Evolutionary conservation across 495 filamentous ascomycete species (phyloP).

Genomic region (Trichoderma parareesei): DNA sequence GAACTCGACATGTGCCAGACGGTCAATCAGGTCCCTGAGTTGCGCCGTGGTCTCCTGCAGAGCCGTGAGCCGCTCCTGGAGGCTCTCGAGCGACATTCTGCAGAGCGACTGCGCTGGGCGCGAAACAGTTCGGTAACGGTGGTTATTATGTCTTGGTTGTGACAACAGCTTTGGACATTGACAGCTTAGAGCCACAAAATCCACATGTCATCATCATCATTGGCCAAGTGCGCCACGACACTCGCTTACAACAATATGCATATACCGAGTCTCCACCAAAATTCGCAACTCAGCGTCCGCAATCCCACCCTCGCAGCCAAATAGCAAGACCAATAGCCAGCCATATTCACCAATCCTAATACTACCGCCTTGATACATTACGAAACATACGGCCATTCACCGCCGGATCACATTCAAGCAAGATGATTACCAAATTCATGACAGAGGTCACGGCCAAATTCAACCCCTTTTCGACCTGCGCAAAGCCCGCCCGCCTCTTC

Average conservation of each 20-base stretch:
- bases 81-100: constrained; percentile 47
- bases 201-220: constrained; percentile 5
- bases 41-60: constrained; percentile 61
- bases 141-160: background rate
- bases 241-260: background rate
- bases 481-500: constrained; percentile 77
- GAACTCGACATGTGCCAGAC: constrained; percentile 61
- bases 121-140: background rate
- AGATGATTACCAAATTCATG: constrained; percentile 85
- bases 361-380: too few species aligned
- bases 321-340: background rate
- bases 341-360: too few species aligned
- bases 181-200: constrained; percentile 5
- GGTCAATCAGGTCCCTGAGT: constrained; percentile 64
- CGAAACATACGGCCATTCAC: background rate
- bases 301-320: background rate
- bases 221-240: background rate
- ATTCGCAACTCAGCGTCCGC: background rate
- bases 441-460: constrained; percentile 74
- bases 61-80: constrained; percentile 58
- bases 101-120: background rate
- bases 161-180: background rate
- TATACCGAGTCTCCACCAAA: constrained; percentile 8
- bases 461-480: constrained; percentile 77
- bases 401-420: constrained; percentile 16